Percentiles rank a stretch among this genome's conserved stretches.
These are phyloP conservation scores for Ganoderma resinaceum DNA, from an alignment of 1,284 basidiomycete species.

Conservation along the genomic window DNA sequence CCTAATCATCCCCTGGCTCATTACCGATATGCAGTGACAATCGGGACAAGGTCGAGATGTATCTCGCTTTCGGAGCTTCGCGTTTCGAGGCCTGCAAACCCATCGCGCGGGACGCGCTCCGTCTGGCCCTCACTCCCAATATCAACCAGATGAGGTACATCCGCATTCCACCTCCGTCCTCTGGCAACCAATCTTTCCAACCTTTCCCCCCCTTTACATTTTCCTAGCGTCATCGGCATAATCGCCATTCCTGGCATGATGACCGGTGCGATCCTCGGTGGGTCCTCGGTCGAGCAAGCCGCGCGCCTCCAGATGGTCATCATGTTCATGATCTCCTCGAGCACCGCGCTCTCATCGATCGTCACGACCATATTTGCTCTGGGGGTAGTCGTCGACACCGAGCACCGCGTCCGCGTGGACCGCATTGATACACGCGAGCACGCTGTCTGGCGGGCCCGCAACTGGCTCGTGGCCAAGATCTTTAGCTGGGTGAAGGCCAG, in stretches of 20 bases:
- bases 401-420: constrained; percentile 76
- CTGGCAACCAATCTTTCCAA: background rate
- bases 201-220: background rate
- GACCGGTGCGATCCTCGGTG: constrained; percentile 89
- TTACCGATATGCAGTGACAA: constrained; percentile 63
- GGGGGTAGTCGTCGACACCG: constrained; percentile 66
- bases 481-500: constrained; percentile 24
- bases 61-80: constrained; percentile 84
- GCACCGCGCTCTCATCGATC: constrained; percentile 73
- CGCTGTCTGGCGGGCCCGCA: constrained; percentile 50
- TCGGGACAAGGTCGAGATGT: constrained; percentile 82
- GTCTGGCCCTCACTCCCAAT: constrained; percentile 78
- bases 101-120: constrained; percentile 78
- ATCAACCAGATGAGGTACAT: constrained; percentile 86
- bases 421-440: constrained; percentile 63
- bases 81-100: constrained; percentile 83
- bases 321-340: constrained; percentile 89
- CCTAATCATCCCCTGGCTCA: background rate
- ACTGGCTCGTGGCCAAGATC: constrained; percentile 28
- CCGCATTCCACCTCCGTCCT: background rate
- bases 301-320: constrained; percentile 89
- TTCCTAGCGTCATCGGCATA: constrained; percentile 75
- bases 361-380: constrained; percentile 67
- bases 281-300: constrained; percentile 83
- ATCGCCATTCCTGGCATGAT: constrained; percentile 85